Percentiles rank a stretch among this genome's conserved stretches.
Conservation (phyloP, 2,329 filamentous ascomycete genomes). For the Neonectria coccinea region DNA sequence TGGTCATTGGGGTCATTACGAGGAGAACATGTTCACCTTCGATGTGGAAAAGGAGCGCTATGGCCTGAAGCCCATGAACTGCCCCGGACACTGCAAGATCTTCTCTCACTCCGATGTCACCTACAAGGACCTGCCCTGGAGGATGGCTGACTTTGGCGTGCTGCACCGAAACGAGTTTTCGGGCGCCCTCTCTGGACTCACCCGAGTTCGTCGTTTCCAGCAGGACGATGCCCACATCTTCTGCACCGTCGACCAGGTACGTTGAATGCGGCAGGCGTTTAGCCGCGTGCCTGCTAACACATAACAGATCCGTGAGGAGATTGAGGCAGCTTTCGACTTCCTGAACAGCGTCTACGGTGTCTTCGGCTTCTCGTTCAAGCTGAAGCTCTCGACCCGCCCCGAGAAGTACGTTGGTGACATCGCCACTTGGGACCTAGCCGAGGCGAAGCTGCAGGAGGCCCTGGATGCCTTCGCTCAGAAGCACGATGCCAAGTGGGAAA, state of each 20-base stretch:
- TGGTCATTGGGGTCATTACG: constrained; percentile 87
- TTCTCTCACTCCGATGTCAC: constrained; percentile 86
- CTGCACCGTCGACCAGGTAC: constrained; percentile 66
- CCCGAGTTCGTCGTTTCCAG: constrained; percentile 91
- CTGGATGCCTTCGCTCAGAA: constrained; percentile 78
- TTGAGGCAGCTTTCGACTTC: constrained; percentile 89
- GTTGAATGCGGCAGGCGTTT: background rate
- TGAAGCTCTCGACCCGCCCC: constrained; percentile 90
- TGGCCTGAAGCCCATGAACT: constrained; percentile 97
- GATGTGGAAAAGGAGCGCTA: constrained; percentile 78
- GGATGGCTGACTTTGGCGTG: constrained; percentile 95
- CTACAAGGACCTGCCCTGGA: constrained; percentile 86
- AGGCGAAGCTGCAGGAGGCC: constrained; percentile 81
- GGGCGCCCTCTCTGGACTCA: constrained; percentile 89
- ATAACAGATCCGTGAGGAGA: constrained; percentile 58
- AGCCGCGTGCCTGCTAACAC: constrained; percentile 21
- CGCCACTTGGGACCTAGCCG: constrained; percentile 89
- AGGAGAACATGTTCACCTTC: constrained; percentile 89
- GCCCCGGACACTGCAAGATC: constrained; percentile 91
- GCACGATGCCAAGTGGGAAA: constrained; percentile 79
- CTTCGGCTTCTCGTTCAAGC: constrained; percentile 77
- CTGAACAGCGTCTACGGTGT: constrained; percentile 79
- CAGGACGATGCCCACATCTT: constrained; percentile 98
- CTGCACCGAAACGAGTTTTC: constrained; percentile 96
- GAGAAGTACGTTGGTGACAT: constrained; percentile 91